These are phyloP conservation scores for Dactylellina cionopaga DNA, from an alignment of 2,329 filamentous ascomycete species.

Conservation along the genomic window DNA sequence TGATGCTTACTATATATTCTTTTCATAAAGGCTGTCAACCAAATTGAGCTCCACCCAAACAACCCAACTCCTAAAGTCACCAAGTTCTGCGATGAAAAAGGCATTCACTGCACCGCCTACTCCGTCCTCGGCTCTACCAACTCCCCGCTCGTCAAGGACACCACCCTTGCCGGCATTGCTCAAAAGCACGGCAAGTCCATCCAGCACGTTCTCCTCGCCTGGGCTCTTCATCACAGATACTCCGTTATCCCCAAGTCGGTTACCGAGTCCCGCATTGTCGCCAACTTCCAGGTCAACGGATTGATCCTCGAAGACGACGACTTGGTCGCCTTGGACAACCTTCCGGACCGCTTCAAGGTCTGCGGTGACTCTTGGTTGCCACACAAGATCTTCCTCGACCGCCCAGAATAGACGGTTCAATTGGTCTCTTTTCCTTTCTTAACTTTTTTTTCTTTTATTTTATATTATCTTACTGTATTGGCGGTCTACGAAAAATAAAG, in stretches of 20 bases:
- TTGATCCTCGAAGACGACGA: constrained; percentile 79
- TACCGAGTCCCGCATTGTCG: constrained; percentile 76
- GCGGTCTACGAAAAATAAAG: constrained; percentile 9
- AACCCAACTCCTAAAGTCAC: constrained; percentile 83
- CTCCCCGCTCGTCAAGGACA: constrained; percentile 75
- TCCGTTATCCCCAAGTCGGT: constrained; percentile 88
- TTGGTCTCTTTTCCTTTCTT: constrained; percentile 11
- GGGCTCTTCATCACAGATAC: constrained; percentile 83
- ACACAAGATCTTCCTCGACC: constrained; percentile 82
- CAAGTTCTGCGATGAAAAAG: constrained; percentile 75
- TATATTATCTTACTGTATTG: constrained; percentile 12
- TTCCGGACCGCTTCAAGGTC: constrained; percentile 83
- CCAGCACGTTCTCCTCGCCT: constrained; percentile 80
- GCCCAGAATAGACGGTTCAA: constrained; percentile 68
- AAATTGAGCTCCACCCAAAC: constrained; percentile 83
- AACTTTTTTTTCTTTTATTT: constrained; percentile 22
- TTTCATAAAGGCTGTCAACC: constrained; percentile 72
- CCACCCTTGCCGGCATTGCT: constrained; percentile 71
- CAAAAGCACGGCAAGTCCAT: constrained; percentile 73
- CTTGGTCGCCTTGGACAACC: constrained; percentile 72
- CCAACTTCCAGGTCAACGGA: constrained; percentile 79
- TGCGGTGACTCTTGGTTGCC: constrained; percentile 72
- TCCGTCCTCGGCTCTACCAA: constrained; percentile 74
- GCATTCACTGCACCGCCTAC: constrained; percentile 79
- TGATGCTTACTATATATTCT: constrained; percentile 61